Conservation (phyloP, 2,329 filamentous ascomycete species). For the Stromatinia cepivora region DNA sequence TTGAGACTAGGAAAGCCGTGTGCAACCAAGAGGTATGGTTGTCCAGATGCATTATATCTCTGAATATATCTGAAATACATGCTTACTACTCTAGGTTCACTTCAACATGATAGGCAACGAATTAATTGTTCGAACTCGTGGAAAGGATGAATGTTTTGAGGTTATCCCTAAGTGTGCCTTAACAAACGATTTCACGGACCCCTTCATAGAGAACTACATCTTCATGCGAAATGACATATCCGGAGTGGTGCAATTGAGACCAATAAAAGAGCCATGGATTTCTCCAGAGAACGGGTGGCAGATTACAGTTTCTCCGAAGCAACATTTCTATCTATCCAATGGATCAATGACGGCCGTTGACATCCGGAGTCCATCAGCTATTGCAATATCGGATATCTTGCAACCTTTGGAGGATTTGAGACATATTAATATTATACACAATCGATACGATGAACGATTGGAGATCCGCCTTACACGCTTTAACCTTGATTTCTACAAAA, state of each 20-base stretch:
- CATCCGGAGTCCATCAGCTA: conserved; percentile 42
- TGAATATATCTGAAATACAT: too few species aligned
- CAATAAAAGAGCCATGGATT: conserved; percentile 37
- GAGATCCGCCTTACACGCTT: conserved; percentile 50
- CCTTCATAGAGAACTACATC: conserved; percentile 26
- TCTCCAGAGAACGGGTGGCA: conserved; percentile 37
- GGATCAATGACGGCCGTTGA: conserved; percentile 40
- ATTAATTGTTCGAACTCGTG: conserved; percentile 38
- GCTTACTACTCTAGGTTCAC: conserved; percentile 39
- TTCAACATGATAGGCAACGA: conserved; percentile 35
- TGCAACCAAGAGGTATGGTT: conserved; percentile 35
- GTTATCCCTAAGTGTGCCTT: conserved; percentile 24
- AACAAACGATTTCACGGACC: conserved; percentile 25
- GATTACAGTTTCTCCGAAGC: conserved; percentile 13
- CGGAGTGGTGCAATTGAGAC: conserved; percentile 31
- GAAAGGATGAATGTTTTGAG: conserved; percentile 24
- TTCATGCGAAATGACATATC: conserved; percentile 26
- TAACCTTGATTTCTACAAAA: conserved; percentile 49
- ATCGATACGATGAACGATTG: conserved; percentile 31
- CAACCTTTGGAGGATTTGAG: conserved; percentile 42
- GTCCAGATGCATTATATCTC: conserved; percentile 4
- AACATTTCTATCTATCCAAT: conserved; percentile 29
- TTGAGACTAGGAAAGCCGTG: conserved; percentile 38
- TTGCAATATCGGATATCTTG: conserved; percentile 41
- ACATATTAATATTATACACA: conserved; percentile 43